phyloP scores from a whole-genome alignment of 139 green algal species.

The Zygnema circumcarinatum region DNA sequence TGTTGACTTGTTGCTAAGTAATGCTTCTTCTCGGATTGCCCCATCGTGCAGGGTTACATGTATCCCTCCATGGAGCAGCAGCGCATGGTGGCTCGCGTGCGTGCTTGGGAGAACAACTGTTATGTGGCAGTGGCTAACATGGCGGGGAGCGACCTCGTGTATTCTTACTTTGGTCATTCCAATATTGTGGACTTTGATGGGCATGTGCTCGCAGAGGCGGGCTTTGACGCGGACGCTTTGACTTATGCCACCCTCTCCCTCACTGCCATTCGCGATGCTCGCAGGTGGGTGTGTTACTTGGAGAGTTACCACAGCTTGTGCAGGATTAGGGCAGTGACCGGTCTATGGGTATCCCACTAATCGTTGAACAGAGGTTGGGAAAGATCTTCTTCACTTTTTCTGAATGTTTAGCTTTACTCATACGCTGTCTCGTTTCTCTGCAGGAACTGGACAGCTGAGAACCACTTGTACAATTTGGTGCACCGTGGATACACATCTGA shows the following conservation, averaged over 20 bases:
- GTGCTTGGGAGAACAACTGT: slow-evolving; percentile 68
- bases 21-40: too few species aligned
- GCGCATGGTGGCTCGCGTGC: slow-evolving; percentile 60
- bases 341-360: background rate
- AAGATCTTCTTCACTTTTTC: background rate
- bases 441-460: slow-evolving; percentile 61
- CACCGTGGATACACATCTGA: slow-evolving; percentile 72
- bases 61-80: slow-evolving; percentile 76
- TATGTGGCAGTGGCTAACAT: slow-evolving; percentile 78
- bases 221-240: slow-evolving; percentile 62
- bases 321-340: background rate
- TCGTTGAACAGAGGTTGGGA: background rate
- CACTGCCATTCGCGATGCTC: slow-evolving; percentile 67
- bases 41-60: slow-evolving; percentile 68
- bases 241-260: slow-evolving; percentile 71
- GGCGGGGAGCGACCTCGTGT: slow-evolving; percentile 71
- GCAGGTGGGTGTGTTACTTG: slow-evolving; percentile 28
- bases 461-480: slow-evolving; percentile 77
- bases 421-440: background rate
- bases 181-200: slow-evolving; percentile 74
- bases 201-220: slow-evolving; percentile 69
- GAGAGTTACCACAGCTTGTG: background rate
- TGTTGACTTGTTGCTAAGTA: background rate
- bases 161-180: slow-evolving; percentile 76
- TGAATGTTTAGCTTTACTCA: too few species aligned